phyloP scores from a whole-genome alignment of 352 stramenopile genomes.

The Phytophthora sp. region DNA sequence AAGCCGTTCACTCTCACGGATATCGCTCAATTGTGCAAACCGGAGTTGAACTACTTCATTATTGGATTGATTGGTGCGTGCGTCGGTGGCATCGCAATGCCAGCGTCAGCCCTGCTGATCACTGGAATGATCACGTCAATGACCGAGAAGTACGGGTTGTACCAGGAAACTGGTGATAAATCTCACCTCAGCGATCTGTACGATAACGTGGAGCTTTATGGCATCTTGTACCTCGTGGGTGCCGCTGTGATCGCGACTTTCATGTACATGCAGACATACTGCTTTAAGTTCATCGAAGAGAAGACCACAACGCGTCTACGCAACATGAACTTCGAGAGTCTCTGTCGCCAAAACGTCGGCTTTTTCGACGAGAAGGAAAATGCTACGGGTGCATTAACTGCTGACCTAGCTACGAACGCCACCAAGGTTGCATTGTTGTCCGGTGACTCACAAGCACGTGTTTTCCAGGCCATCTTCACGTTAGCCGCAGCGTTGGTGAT shows the following conservation, averaged over 20 bases:
- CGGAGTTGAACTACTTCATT: constrained; percentile 20
- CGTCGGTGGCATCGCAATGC: constrained; percentile 43
- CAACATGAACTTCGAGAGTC: constrained; percentile 48
- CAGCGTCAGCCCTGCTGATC: constrained; percentile 42
- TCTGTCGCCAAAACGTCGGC: constrained; percentile 52
- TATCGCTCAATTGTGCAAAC: constrained; percentile 12
- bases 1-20: constrained; percentile 24
- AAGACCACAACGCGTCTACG: constrained; percentile 47
- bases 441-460: constrained; percentile 7
- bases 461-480: neutral
- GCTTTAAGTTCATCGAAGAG: constrained; percentile 60
- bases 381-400: constrained; percentile 55
- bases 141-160: constrained; percentile 50
- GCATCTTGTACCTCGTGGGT: constrained; percentile 39
- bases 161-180: constrained; percentile 31
- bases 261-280: constrained; percentile 49
- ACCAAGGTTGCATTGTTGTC: constrained; percentile 54
- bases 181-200: constrained; percentile 41
- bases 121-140: constrained; percentile 55
- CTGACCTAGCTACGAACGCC: constrained; percentile 58
- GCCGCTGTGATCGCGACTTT: constrained; percentile 36
- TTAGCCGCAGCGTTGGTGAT: neutral
- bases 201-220: constrained; percentile 35
- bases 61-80: constrained; percentile 24
- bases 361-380: constrained; percentile 81